Percentiles rank a stretch among this genome's conserved stretches.
Conservation (phyloP, 352 stramenopile species). For the Phytophthora colocasiae region DNA sequence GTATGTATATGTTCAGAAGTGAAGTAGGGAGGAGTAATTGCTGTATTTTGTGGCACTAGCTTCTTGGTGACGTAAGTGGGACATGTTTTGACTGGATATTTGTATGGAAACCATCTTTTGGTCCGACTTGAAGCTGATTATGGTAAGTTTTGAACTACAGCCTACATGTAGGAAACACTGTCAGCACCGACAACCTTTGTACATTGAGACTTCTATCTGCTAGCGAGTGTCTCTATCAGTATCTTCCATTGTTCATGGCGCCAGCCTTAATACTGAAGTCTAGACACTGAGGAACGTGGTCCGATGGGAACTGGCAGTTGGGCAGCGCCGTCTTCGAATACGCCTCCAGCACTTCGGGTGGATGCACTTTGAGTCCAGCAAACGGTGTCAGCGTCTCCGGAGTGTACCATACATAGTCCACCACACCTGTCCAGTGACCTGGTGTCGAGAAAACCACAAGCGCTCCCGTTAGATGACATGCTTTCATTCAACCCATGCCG, state of each 20-base stretch:
- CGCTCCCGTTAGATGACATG: constrained; percentile 3
- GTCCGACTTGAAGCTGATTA: constrained; percentile 27
- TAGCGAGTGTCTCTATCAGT: constrained; percentile 49
- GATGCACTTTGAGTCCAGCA: constrained; percentile 93
- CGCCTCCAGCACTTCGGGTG: constrained; percentile 87
- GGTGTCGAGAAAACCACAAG: constrained; percentile 7
- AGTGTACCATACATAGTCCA: constrained; percentile 99
- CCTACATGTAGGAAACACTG: no score
- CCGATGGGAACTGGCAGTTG: constrained; percentile 96
- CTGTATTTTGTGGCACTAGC: constrained; percentile 12
- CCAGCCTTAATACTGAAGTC: constrained; percentile 88
- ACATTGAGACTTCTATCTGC: constrained; percentile 2
- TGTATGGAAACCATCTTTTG: constrained; percentile 9
- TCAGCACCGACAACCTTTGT: constrained; percentile 4
- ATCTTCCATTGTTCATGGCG: constrained; percentile 51
- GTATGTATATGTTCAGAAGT: constrained; percentile 11
- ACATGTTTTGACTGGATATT: constrained; percentile 17
- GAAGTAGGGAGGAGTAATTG: constrained; percentile 4
- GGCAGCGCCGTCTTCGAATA: constrained; percentile 94
- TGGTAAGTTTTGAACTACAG: constrained; percentile 3
- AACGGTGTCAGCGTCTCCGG: constrained; percentile 93
- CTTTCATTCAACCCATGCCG: neutral
- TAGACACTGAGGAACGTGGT: constrained; percentile 96
- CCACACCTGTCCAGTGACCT: constrained; percentile 94
- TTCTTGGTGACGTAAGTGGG: constrained; percentile 16